These are phyloP conservation scores for Albizia julibrissin DNA, from an alignment of 306 rosid species.

Conservation along the genomic window DNA sequence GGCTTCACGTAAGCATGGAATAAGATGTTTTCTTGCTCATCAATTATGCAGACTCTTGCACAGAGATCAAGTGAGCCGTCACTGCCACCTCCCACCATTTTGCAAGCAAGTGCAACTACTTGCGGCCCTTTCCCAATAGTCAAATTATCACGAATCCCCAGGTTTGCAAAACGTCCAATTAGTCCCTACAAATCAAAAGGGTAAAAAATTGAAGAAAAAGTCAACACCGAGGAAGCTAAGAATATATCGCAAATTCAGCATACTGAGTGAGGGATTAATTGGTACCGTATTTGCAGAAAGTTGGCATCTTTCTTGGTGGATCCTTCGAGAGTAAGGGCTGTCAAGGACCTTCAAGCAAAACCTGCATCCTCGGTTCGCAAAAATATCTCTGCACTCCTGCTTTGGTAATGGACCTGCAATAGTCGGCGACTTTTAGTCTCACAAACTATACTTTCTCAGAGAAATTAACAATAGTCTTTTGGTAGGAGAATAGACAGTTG, in stretches of 20 bases:
- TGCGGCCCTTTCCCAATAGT: slow-evolving; percentile 52
- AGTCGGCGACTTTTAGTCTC: background rate
- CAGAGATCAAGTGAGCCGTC: slow-evolving; percentile 87
- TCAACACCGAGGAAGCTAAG: background rate
- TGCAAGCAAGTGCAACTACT: slow-evolving; percentile 88
- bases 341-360: slow-evolving; percentile 86
- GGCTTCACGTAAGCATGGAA: slow-evolving; percentile 86
- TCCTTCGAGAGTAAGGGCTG: slow-evolving; percentile 65
- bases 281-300: slow-evolving; percentile 55
- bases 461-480: background rate
- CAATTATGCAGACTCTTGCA: slow-evolving; percentile 82
- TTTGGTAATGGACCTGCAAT: slow-evolving; percentile 82
- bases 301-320: slow-evolving; percentile 87
- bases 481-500: background rate
- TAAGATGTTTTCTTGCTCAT: slow-evolving; percentile 75
- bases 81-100: slow-evolving; percentile 93
- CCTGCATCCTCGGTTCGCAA: slow-evolving; percentile 78
- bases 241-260: background rate
- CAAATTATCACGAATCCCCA: slow-evolving; percentile 77
- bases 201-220: background rate
- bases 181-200: slow-evolving; percentile 48
- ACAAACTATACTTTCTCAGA: background rate
- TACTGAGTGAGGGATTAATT: background rate
- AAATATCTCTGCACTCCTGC: slow-evolving; percentile 81
- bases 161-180: slow-evolving; percentile 61